Conservation (phyloP, 108 stramenopile genomes). For the Craspedostauros australis region DNA sequence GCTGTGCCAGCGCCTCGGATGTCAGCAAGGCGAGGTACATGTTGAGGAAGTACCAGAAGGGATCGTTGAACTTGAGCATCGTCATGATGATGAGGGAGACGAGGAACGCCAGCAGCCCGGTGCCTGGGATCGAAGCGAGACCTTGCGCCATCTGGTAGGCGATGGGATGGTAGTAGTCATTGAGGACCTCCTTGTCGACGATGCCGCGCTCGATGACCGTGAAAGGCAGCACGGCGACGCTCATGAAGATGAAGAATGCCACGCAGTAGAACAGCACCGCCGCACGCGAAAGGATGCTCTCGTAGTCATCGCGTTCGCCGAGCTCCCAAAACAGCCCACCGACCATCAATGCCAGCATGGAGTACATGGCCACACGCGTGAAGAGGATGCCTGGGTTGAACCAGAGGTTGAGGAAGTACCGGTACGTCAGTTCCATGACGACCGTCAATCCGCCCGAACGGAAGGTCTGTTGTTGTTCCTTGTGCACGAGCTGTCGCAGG, state of each 20-base stretch:
- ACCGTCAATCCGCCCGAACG: neutral
- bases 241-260: constrained; percentile 66
- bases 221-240: constrained; percentile 52
- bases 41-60: constrained; percentile 39
- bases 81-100: constrained; percentile 38
- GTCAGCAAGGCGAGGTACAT: constrained; percentile 43
- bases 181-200: constrained; percentile 56
- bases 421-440: constrained; percentile 22
- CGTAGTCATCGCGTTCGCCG: constrained; percentile 16
- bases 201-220: constrained; percentile 54
- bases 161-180: constrained; percentile 48
- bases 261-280: constrained; percentile 55
- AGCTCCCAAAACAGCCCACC: constrained; percentile 47
- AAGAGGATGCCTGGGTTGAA: constrained; percentile 55
- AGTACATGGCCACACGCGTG: constrained; percentile 54
- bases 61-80: constrained; percentile 41
- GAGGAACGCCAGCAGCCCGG: constrained; percentile 32
- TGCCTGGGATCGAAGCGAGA: constrained; percentile 35
- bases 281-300: constrained; percentile 27
- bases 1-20: constrained; percentile 45
- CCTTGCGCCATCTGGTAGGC: constrained; percentile 40
- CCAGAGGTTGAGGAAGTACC: constrained; percentile 45
- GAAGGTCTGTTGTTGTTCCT: neutral
- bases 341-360: constrained; percentile 39
- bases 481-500: neutral